Conservation (phyloP, 169 alveolate species). For the Eimeria necatrix region DNA sequence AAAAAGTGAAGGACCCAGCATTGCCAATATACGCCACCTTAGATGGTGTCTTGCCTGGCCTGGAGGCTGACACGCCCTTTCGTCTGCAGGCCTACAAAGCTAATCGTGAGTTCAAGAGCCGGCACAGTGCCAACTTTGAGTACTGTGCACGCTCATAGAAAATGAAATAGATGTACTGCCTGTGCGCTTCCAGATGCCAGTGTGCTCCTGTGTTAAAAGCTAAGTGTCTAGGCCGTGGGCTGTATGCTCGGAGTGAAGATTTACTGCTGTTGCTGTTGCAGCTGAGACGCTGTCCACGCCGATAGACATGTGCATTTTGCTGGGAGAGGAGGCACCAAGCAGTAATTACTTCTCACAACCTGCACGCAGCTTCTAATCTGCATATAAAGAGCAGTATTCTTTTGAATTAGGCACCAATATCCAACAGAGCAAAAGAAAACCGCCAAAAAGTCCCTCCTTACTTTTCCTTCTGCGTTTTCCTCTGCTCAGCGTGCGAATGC, state of each 20-base stretch:
- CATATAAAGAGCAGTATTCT: too few relatives aligned
- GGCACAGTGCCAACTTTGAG: not conserved
- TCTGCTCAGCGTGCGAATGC: slow-evolving; percentile 50
- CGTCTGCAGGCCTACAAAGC: slow-evolving; percentile 40
- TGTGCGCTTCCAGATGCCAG: too few relatives aligned
- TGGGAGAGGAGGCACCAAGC: slow-evolving; percentile 52
- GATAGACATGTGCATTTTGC: slow-evolving; percentile 45
- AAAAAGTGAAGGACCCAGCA: not conserved
- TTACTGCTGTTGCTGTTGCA: not conserved
- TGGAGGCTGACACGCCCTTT: slow-evolving; percentile 24
- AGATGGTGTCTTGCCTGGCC: not conserved
- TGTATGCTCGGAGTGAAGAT: not conserved
- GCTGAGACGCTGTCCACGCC: slow-evolving; percentile 28
- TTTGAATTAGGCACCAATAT: too few relatives aligned
- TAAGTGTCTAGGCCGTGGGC: not conserved
- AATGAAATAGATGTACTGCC: too few relatives aligned
- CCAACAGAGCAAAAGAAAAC: too few relatives aligned
- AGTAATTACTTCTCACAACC: slow-evolving; percentile 11
- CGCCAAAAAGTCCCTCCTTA: too few relatives aligned
- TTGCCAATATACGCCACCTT: not conserved
- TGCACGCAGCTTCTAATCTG: not conserved
- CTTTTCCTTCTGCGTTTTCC: not conserved
- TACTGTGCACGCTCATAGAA: too few relatives aligned
- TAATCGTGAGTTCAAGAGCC: slow-evolving; percentile 9
- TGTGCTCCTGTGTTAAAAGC: not conserved